These are phyloP conservation scores for Aspergillus neotritici DNA, from an alignment of 2,329 filamentous ascomycete species.

Conservation along the genomic window DNA sequence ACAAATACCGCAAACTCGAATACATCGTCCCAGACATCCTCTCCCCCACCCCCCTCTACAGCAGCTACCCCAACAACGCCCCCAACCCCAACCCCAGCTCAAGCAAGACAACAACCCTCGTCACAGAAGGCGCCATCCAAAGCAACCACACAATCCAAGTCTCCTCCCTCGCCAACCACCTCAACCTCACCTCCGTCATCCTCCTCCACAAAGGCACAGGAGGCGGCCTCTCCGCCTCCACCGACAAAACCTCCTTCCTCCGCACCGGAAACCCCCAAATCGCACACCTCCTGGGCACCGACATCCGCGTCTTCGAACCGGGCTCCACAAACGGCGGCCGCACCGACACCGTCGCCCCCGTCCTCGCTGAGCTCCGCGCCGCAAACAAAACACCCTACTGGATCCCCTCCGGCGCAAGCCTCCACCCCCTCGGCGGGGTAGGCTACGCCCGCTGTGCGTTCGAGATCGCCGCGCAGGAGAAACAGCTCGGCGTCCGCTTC, in stretches of 20 bases:
- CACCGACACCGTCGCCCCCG: slow-evolving; percentile 31
- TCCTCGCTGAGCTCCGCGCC: slow-evolving; percentile 20
- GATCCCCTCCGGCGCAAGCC: slow-evolving; percentile 33
- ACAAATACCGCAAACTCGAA: slow-evolving; percentile 37
- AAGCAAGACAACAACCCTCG: slow-evolving; percentile 22
- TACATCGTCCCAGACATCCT: slow-evolving; percentile 34
- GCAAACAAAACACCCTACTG: slow-evolving; percentile 24
- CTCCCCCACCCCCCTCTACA: background rate
- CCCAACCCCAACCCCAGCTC: slow-evolving; percentile 12
- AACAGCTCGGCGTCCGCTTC: slow-evolving; percentile 19
- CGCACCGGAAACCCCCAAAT: slow-evolving; percentile 25
- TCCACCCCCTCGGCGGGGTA: slow-evolving; percentile 29
- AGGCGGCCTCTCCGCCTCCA: slow-evolving; percentile 17
- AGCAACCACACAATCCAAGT: slow-evolving; percentile 37
- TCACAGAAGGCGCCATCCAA: slow-evolving; percentile 34
- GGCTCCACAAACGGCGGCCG: slow-evolving; percentile 41
- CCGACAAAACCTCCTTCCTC: slow-evolving; percentile 17
- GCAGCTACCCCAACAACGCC: slow-evolving; percentile 5
- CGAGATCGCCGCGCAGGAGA: slow-evolving; percentile 28
- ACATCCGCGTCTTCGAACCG: slow-evolving; percentile 51
- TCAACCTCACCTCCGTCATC: slow-evolving; percentile 22
- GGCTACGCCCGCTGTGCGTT: slow-evolving; percentile 31
- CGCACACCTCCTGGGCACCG: slow-evolving; percentile 27
- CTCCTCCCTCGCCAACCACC: slow-evolving; percentile 22
- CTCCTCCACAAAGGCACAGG: slow-evolving; percentile 27